phyloP scores from a whole-genome alignment of 225 moss, liverwort and hornwort species.

The Physcomitrellopsis africana region DNA sequence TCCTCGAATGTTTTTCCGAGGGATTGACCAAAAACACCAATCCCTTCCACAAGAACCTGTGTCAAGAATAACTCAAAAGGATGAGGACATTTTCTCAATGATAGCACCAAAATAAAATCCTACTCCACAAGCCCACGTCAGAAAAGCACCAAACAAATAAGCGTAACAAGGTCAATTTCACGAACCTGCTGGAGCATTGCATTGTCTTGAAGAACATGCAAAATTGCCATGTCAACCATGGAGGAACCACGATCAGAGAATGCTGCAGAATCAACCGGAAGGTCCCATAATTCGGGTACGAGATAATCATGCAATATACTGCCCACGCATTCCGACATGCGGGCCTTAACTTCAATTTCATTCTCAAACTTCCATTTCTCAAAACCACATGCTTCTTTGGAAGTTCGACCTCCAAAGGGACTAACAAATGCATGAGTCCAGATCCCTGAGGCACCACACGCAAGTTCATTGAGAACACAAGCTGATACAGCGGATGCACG shows the following conservation, averaged over 20 bases:
- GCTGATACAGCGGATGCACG: constrained; percentile 84
- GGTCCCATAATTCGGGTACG: constrained; percentile 81
- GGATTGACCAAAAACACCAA: constrained; percentile 81
- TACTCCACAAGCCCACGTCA: neutral
- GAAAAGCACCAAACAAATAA: constrained; percentile 2
- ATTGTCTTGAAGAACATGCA: constrained; percentile 74
- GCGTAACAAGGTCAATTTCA: constrained; percentile 1
- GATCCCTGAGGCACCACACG: constrained; percentile 82
- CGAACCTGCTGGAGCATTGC: constrained; percentile 89
- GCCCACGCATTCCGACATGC: constrained; percentile 68
- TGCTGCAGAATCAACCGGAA: constrained; percentile 57
- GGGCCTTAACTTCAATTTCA: constrained; percentile 42
- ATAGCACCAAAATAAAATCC: neutral
- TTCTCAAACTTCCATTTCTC: constrained; percentile 56
- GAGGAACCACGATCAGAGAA: constrained; percentile 35
- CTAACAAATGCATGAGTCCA: constrained; percentile 62
- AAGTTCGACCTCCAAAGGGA: constrained; percentile 52
- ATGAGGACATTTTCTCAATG: constrained; percentile 4
- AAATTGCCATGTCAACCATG: constrained; percentile 39
- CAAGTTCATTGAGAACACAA: constrained; percentile 78
- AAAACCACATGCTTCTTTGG: constrained; percentile 33
- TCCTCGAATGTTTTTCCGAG: constrained; percentile 78
- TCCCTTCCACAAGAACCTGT: constrained; percentile 91
- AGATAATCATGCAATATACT: constrained; percentile 83
- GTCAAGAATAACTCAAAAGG: constrained; percentile 21